Base-by-base conservation (phyloP, 345 rosid species). In the Boechera stricta region DNA sequence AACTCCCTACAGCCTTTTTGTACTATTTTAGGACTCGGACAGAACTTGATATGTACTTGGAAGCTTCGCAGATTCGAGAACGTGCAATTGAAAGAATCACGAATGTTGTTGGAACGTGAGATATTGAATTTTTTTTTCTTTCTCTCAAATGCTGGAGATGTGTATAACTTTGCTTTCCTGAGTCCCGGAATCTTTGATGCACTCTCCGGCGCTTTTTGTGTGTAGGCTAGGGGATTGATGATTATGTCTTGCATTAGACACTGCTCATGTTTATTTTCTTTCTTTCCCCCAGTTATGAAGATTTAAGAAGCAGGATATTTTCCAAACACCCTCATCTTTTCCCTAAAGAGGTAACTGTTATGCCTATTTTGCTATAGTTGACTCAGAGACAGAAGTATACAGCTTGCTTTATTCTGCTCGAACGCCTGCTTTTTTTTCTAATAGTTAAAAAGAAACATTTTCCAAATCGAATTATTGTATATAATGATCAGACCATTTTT, bases 81-180 rank as follows among this genome's bases (percentile, higher is more conserved):
- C 92, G 95, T 29, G 98, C 98, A 13, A 84, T 92, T 76, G 98
- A 94, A 81, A 86, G 98, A 81, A 83, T 94, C 80, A 94, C 85
- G 5, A 82, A 90, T 74, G 97, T 94, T 69, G 67, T 84, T 62
- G 98, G 96, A 84, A 94, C 97, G 97, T 94, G 86, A 57, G 94
- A 62, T 69, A 33, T 72, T 44, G 41, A 49, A 31, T 64, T 21
- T 44, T 13, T 13, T 32, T 73, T 15, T 48, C 24, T 24, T 42
- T 67, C 60, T 15, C 55, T 56, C 39, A 32, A 53, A 21, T 61
- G 57, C 64, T 52, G 12, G 35, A n/a, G 18, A 67, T 75, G 28
- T 59, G 35, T 75, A 12, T 15, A 71, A 64, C 49, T 77, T 63
- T 53, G 59, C 57, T 24, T 61, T 69, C 69, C 21, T 0, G 55